Evolutionary conservation across 805 yeast species (phyloP).

Genomic region (Teunomyces cretensis): DNA sequence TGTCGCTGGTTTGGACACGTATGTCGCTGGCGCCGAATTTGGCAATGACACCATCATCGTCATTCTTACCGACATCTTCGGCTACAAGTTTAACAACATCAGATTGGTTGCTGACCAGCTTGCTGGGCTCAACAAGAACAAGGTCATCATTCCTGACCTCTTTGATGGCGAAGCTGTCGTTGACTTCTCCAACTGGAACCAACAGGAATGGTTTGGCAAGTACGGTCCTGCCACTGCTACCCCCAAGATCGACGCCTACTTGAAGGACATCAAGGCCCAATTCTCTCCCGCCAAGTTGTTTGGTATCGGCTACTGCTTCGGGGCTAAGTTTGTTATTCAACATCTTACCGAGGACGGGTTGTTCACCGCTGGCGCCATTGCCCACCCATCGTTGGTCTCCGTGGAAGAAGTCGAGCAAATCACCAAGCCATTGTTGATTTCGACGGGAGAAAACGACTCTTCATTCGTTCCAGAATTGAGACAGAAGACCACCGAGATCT

Average conservation of each 20-base stretch:
- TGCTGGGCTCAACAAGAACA: conserved; percentile 11
- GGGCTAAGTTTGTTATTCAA: conserved; percentile 24
- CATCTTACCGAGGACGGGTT: conserved; percentile 30
- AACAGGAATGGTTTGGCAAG: conserved; percentile 7
- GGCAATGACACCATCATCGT: conserved; percentile 22
- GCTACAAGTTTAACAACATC: conserved; percentile 27
- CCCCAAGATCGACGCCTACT: conserved; percentile 11
- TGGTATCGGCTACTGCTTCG: conserved; percentile 26
- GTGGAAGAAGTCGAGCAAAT: conserved; percentile 64
- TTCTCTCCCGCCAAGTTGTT: conserved; percentile 7
- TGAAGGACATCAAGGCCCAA: conserved; percentile 6
- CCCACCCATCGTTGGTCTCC: conserved; percentile 78
- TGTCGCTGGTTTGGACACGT: conserved; percentile 27
- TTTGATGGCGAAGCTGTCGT: conserved; percentile 24
- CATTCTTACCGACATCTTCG: conserved; percentile 28
- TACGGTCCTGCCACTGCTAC: conserved; percentile 13
- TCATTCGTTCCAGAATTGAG: conserved; percentile 67
- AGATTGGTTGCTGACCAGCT: conserved; percentile 30
- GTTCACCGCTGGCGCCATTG: conserved; percentile 66
- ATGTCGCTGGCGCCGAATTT: conserved; percentile 23
- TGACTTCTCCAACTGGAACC: background rate
- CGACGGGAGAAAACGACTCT: conserved; percentile 72
- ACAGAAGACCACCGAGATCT: conserved; percentile 56
- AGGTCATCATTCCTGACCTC: conserved; percentile 31
- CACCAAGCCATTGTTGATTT: conserved; percentile 60